These are phyloP conservation scores for Rhodotorula taiwanensis DNA, from an alignment of 768 basidiomycete genomes.

Conservation along the genomic window DNA sequence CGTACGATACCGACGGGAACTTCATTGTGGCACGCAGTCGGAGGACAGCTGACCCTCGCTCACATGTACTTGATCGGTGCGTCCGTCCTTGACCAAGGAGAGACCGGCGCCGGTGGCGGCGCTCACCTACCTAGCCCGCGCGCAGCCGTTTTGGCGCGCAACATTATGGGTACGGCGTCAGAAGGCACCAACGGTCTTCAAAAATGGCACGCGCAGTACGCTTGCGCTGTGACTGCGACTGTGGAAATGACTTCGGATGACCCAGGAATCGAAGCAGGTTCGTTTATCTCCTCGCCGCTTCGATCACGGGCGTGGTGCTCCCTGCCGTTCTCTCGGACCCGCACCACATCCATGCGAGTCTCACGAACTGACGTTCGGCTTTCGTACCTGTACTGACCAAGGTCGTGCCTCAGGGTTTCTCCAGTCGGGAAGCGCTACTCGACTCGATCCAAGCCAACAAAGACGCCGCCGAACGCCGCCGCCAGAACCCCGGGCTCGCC, in stretches of 20 bases:
- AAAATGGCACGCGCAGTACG: constrained; percentile 16
- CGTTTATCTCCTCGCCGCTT: constrained; percentile 1
- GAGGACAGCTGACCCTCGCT: constrained; percentile 1
- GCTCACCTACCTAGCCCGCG: not conserved
- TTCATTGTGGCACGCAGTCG: not conserved
- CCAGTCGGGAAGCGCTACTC: not conserved
- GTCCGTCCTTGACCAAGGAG: not conserved
- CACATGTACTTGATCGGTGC: constrained; percentile 1
- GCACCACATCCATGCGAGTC: constrained; percentile 9
- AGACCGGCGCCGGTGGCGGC: not conserved
- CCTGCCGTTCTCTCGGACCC: constrained; percentile 3
- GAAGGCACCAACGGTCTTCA: constrained; percentile 10
- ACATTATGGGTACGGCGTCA: not conserved
- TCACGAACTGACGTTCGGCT: not conserved
- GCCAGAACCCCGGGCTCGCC: too few relatives aligned
- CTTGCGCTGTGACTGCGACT: not conserved
- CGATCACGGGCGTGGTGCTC: not conserved
- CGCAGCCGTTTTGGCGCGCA: not conserved
- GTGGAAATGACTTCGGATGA: not conserved
- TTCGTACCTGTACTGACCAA: not conserved
- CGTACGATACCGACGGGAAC: too few relatives aligned
- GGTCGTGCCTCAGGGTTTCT: constrained; percentile 1
- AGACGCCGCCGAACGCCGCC: not conserved
- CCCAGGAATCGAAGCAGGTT: not conserved
- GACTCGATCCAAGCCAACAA: not conserved